Conservation (phyloP, 2,329 filamentous ascomycete genomes). For the Cladosporium velox region DNA sequence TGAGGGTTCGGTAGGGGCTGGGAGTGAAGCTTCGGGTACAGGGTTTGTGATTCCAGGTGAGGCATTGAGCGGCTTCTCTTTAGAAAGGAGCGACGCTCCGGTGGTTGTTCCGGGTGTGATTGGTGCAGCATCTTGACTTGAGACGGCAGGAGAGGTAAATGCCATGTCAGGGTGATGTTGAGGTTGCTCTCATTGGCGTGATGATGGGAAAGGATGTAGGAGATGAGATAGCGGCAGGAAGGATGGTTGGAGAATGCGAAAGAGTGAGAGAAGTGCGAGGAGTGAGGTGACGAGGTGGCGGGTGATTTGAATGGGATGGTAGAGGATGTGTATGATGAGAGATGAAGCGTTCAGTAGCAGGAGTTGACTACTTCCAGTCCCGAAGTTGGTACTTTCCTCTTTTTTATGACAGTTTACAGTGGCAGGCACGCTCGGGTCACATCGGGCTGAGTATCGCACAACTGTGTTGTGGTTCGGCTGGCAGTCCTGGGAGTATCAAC, state of each 20-base stretch:
- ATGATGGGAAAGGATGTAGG: neutral
- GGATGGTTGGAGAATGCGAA: neutral
- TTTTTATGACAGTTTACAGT: neutral
- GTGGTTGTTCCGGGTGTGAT: slow-evolving; percentile 13
- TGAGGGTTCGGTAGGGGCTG: neutral
- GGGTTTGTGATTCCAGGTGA: neutral
- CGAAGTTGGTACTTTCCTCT: neutral
- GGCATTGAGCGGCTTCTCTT: neutral
- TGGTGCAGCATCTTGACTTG: slow-evolving; percentile 2
- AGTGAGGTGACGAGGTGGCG: slow-evolving; percentile 1
- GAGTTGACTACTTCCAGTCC: neutral
- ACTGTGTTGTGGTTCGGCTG: neutral
- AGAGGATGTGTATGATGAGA: neutral
- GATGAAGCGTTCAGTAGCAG: neutral
- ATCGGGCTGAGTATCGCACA: neutral
- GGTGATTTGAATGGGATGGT: neutral
- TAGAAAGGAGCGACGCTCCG: neutral
- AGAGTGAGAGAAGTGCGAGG: slow-evolving; percentile 2
- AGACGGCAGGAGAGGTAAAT: slow-evolving; percentile 12
- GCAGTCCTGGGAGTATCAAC: too few relatives aligned
- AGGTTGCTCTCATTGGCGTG: neutral
- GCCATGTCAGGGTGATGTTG: slow-evolving; percentile 7
- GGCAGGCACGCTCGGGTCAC: neutral
- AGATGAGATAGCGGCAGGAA: neutral
- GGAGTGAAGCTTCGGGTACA: neutral